Percentiles rank a stretch among this genome's conserved stretches.
Evolutionary conservation across 805 yeast species (phyloP).

Genomic region (Candida palmyrensis): DNA sequence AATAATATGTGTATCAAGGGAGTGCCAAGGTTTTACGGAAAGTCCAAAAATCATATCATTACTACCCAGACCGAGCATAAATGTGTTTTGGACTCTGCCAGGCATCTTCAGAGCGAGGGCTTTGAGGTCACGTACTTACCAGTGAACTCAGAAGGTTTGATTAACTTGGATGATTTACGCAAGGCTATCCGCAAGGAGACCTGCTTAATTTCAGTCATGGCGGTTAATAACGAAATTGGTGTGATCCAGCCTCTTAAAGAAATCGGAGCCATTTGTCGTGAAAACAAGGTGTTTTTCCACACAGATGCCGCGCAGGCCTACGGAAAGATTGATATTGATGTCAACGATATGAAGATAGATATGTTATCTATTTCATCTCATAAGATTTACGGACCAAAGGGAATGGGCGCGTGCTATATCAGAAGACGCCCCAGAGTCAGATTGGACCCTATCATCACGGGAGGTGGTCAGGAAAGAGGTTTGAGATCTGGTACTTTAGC

Average conservation of each 20-base stretch:
- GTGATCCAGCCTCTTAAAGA: constrained; percentile 94
- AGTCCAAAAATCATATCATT: constrained; percentile 87
- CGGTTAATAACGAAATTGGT: constrained; percentile 97
- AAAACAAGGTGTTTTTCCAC: constrained; percentile 90
- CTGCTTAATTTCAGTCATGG: constrained; percentile 86
- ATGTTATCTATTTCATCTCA: constrained; percentile 91
- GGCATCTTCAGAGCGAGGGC: constrained; percentile 94
- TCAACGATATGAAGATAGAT: constrained; percentile 89
- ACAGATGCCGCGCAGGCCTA: constrained; percentile 97
- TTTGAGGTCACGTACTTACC: constrained; percentile 92
- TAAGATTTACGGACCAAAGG: constrained; percentile 97
- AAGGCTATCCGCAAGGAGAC: constrained; percentile 88
- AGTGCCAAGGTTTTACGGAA: constrained; percentile 86
- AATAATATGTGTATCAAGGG: constrained; percentile 96
- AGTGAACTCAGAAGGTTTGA: constrained; percentile 74
- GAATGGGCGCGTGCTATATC: constrained; percentile 91
- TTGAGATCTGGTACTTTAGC: constrained; percentile 94
- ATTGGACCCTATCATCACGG: constrained; percentile 88
- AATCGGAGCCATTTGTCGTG: constrained; percentile 83
- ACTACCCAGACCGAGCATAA: constrained; percentile 98
- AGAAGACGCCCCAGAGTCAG: constrained; percentile 98
- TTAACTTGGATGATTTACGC: constrained; percentile 72
- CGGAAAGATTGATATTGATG: constrained; percentile 91
- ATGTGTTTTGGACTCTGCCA: constrained; percentile 95
- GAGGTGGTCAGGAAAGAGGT: constrained; percentile 99